Conservation (phyloP, 1,284 basidiomycete genomes). For the Takashimella tepidaria region DNA sequence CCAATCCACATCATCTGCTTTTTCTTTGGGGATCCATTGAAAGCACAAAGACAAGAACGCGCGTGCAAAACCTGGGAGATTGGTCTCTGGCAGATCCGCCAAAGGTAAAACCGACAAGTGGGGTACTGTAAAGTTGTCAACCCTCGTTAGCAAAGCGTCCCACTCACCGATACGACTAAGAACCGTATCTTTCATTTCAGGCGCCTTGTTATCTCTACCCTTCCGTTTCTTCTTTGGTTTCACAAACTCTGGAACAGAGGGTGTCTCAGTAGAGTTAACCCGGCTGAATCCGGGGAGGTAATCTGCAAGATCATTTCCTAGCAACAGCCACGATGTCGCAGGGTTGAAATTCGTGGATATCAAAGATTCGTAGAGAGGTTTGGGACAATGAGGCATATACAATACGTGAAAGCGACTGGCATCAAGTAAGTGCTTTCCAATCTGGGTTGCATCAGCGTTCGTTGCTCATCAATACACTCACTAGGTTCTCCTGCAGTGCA, state of each 20-base stretch:
- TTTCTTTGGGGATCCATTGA: conserved; percentile 31
- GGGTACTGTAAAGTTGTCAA: conserved; percentile 20
- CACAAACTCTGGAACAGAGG: conserved; percentile 19
- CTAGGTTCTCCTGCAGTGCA: conserved; percentile 31
- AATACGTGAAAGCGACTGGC: conserved; percentile 23
- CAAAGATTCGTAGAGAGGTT: conserved; percentile 38
- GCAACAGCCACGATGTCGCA: conserved; percentile 14
- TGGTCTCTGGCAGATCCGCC: conserved; percentile 35
- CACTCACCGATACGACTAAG: conserved; percentile 36
- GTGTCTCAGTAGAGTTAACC: not conserved
- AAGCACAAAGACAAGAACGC: conserved; percentile 40
- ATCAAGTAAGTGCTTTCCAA: conserved; percentile 21
- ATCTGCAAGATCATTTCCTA: conserved; percentile 42
- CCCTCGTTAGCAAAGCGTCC: not conserved
- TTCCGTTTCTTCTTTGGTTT: conserved; percentile 44
- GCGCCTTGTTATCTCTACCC: conserved; percentile 12
- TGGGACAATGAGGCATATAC: conserved; percentile 42
- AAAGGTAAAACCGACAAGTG: conserved; percentile 26
- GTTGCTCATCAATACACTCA: conserved; percentile 1
- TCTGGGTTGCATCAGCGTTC: conserved; percentile 16
- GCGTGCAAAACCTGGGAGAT: conserved; percentile 42
- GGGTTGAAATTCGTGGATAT: conserved; percentile 27
- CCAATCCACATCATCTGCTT: conserved; percentile 31
- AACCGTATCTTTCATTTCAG: conserved; percentile 25
- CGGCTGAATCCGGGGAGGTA: conserved; percentile 29